A percentile compares a stretch with the other conserved stretches of the same genome.
phyloP scores from a whole-genome alignment of 306 rosid genomes.

The Lathyrus tuberosus region DNA sequence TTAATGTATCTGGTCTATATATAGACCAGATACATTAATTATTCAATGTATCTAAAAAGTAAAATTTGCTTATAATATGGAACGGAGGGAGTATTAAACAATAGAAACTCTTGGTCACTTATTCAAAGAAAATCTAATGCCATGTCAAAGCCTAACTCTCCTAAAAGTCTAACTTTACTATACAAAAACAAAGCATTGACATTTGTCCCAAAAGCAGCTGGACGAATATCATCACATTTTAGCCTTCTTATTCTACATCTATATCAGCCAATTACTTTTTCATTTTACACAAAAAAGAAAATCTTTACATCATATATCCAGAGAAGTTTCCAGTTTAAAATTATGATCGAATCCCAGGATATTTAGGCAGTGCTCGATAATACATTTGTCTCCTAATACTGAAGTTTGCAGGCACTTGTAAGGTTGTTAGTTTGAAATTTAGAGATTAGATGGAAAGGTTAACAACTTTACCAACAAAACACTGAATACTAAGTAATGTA shows the following conservation, averaged over 20 bases:
- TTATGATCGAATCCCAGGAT: background rate
- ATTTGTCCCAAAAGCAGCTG: conserved; percentile 4
- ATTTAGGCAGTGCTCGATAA: background rate
- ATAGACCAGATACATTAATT: too few relatives aligned
- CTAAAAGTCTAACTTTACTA: background rate
- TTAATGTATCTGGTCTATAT: too few relatives aligned
- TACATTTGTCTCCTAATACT: background rate
- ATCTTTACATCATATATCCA: background rate
- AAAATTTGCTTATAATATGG: too few relatives aligned
- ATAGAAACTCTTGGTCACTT: background rate
- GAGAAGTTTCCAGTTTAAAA: background rate
- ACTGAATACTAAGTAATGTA: background rate
- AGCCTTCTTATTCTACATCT: conserved; percentile 8
- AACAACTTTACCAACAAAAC: background rate
- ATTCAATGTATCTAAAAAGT: too few relatives aligned
- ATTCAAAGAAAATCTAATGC: background rate
- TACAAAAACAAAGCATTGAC: background rate
- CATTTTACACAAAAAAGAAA: background rate
- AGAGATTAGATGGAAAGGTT: conserved; percentile 2
- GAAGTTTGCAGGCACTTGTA: background rate
- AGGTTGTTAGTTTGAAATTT: conserved; percentile 22
- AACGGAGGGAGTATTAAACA: too few relatives aligned
- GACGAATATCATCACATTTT: conserved; percentile 15
- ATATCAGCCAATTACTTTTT: background rate
- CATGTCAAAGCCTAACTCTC: background rate